Evolutionary conservation across 83 land plant genomes (phyloP), one percentile per base, ranked within the genome.

Genomic region (Picea abies): DNA sequence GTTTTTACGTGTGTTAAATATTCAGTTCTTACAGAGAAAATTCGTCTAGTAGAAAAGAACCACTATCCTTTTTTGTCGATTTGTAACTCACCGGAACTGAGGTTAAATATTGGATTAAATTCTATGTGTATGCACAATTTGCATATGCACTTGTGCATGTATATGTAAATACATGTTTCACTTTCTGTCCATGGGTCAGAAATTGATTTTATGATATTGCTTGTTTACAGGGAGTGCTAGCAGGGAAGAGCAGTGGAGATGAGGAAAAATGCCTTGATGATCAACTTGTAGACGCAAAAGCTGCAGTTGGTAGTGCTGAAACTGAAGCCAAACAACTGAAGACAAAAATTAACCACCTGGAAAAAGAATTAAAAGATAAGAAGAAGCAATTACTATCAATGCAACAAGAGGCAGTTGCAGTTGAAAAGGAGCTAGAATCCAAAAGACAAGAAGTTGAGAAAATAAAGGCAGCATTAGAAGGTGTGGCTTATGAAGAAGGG

Each of bases 181-280:
- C 56, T n/a, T 47, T 37, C 35, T 44, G 41, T 63, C 44, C 41
- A 16, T 44, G 10, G 60, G 8, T 12, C 0, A 14, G 61, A 22
- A 76, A 23, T 22, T 61, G 35, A 79, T 44, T 81, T 29, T 81
- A 14, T 22, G 23, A 15, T 15, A 19, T 81, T 81, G n/a, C 32
- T 35, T 16, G 4, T 67, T 83, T 10, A 16, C 79, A 96, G 99
- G 97, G 96, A 72, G 98, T 98, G 0, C 83, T 93, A 82, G 97
- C 99, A 82, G 99, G 99, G 1, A 98, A 98, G 66, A 90, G 94
- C 82, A 93, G 94, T 86, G 95, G 92, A 0, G 87, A 89, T 86
- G 96, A 98, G 77, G 95, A 92, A 69, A 98, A 96, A 85, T 93
- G 96, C 69, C 91, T 98, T 58, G 99, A 96, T 82, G 99, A 98